Base-by-base conservation (phyloP, 2,329 filamentous ascomycete species). In the Colletotrichum orbiculare region DNA sequence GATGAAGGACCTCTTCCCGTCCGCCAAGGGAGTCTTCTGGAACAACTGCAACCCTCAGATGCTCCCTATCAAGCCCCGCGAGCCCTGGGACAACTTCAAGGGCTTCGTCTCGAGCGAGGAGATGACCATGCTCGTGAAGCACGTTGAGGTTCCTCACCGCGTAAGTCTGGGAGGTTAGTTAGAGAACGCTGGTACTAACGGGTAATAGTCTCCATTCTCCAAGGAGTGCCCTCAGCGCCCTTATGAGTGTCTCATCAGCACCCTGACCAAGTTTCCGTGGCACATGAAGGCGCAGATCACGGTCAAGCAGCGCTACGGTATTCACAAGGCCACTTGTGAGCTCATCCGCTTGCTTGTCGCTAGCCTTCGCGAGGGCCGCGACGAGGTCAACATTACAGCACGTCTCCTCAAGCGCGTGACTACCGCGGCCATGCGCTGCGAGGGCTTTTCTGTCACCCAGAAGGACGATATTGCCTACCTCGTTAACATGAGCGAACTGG, bases 211-310 rank as follows among this genome's bases (percentile, higher is more conserved):
- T 11, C 84, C 85, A 0, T 90, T 86, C 71, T 83, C 85, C 8
- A 82, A 80, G 61, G 82, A 87, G 34, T 89, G 87, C 69, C 87
- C 87, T 0, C 87, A 91, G 75, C 84, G 89, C 12, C 85, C 87
- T 2, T 90, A 85, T 60, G 89, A 91, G 76, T 88, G 83, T 72
- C 78, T 91, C 70, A 88, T 91, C 69, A 89, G 86, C 72, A 89
- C 85, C 1, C 72, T 88, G 42, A 83, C 82, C 65, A 87, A 90
- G 78, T 82, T 89, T 47, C 89, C 89, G 0, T 91, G 89, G 89
- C 81, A 85, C 64, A 80, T 82, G 73, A 80, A 87, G 1, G 75
- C 85, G 3, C 69, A 79, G 57, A 86, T 90, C 76, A 90, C 85
- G 8, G 77, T 90, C 50, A 76, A 79, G 60, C 83, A 90, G 73